phyloP scores from a whole-genome alignment of 2,329 filamentous ascomycete species.

The Fusarium sp. region DNA sequence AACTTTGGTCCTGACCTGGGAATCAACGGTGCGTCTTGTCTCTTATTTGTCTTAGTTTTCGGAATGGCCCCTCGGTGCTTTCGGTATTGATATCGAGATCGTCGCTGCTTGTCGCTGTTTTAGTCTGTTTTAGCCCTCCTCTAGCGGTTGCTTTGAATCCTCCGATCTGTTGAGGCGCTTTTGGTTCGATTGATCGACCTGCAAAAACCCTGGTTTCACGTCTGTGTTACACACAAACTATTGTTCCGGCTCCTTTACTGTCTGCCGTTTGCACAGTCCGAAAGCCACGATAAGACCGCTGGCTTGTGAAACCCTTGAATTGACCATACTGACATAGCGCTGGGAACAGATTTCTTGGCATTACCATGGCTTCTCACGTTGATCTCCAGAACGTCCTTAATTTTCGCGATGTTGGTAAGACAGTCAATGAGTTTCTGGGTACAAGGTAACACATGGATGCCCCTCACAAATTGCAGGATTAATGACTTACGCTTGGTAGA shows the following conservation, averaged over 20 bases:
- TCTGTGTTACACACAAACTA: conserved; percentile 19
- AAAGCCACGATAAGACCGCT: conserved; percentile 3
- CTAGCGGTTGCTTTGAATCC: conserved; percentile 24
- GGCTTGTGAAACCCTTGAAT: conserved; percentile 1
- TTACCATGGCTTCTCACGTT: conserved; percentile 32
- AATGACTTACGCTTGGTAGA: conserved; percentile 47
- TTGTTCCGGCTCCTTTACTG: conserved; percentile 1
- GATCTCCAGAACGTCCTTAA: conserved; percentile 66
- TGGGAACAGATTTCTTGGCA: conserved; percentile 16
- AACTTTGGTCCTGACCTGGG: conserved; percentile 23
- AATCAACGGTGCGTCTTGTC: conserved; percentile 19
- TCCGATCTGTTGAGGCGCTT: conserved; percentile 30
- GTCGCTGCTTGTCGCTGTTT: conserved; percentile 23
- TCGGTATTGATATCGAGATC: conserved; percentile 40
- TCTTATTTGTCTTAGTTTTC: conserved; percentile 20
- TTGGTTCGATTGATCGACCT: conserved; percentile 34
- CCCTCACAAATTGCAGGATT: not conserved
- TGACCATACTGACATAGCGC: not conserved
- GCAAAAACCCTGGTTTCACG: conserved; percentile 26
- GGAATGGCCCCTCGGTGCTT: conserved; percentile 31
- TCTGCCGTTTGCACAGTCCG: conserved; percentile 4
- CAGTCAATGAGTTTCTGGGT: conserved; percentile 70
- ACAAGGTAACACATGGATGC: conserved; percentile 58
- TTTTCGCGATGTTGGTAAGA: conserved; percentile 80
- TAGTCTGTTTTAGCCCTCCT: conserved; percentile 20